Conservation (phyloP, 1,284 basidiomycete species). For the Austroboletus niveus region DNA sequence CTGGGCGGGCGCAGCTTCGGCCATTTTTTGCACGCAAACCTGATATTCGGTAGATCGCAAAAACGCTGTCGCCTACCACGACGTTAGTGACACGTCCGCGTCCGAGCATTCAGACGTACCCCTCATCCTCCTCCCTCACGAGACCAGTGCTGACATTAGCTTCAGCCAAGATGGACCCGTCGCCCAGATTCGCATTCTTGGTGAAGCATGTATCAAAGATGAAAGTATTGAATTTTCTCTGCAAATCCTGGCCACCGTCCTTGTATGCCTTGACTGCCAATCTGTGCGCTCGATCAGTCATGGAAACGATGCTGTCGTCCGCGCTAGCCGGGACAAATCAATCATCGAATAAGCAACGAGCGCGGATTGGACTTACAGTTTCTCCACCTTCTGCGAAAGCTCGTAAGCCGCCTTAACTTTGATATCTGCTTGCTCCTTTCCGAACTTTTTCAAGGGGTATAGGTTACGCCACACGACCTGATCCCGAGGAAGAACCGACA, state of each 20-base stretch:
- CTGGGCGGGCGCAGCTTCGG: slow-evolving; percentile 59
- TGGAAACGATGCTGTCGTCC: slow-evolving; percentile 46
- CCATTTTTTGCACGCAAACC: slow-evolving; percentile 63
- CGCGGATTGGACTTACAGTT: slow-evolving; percentile 51
- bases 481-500: slow-evolving; percentile 38
- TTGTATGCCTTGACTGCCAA: slow-evolving; percentile 68
- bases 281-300: slow-evolving; percentile 52
- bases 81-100: not conserved
- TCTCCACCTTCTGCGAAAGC: slow-evolving; percentile 57
- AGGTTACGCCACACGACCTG: slow-evolving; percentile 34
- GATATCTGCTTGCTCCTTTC: slow-evolving; percentile 52
- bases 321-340: slow-evolving; percentile 35
- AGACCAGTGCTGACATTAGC: slow-evolving; percentile 56
- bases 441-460: slow-evolving; percentile 48
- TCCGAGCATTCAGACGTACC: slow-evolving; percentile 10
- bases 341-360: not conserved
- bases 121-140: slow-evolving; percentile 60
- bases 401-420: slow-evolving; percentile 45
- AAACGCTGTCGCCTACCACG: slow-evolving; percentile 50
- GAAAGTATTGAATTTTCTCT: slow-evolving; percentile 53
- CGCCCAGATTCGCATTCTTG: slow-evolving; percentile 59
- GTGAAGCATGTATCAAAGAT: slow-evolving; percentile 69
- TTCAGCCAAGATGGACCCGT: slow-evolving; percentile 57
- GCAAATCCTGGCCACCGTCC: slow-evolving; percentile 59
- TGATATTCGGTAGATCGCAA: slow-evolving; percentile 63